Evolutionary conservation across 148 eudicot genomes (phyloP).

Genomic region (Linanthus parryae): DNA sequence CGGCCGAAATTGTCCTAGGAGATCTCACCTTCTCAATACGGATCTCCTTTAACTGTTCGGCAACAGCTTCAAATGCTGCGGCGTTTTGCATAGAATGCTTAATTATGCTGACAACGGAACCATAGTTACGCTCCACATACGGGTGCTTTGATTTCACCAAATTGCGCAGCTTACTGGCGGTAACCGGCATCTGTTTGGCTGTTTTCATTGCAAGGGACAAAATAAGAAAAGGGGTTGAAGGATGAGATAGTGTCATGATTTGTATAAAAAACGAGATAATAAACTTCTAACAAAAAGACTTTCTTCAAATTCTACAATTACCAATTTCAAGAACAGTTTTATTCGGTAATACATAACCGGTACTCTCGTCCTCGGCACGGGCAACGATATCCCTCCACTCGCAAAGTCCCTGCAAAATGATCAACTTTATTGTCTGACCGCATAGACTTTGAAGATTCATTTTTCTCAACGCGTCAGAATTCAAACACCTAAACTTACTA

Average conservation of each 20-base stretch:
- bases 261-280: no score
- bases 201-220: slow-evolving; percentile 16
- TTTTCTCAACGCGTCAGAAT: slow-evolving; percentile 5
- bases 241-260: no score
- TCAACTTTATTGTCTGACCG: no score
- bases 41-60: slow-evolving; percentile 51
- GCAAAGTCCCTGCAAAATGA: slow-evolving; percentile 75
- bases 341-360: slow-evolving; percentile 93
- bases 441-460: no score
- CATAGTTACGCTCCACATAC: slow-evolving; percentile 77
- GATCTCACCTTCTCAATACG: slow-evolving; percentile 42
- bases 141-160: slow-evolving; percentile 69
- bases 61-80: slow-evolving; percentile 65
- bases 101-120: slow-evolving; percentile 69
- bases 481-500: background rate
- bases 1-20: background rate
- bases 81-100: slow-evolving; percentile 72
- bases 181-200: slow-evolving; percentile 98
- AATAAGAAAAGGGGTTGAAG: background rate
- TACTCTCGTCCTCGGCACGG: slow-evolving; percentile 97
- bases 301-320: slow-evolving; percentile 15
- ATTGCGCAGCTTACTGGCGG: slow-evolving; percentile 55
- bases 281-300: no score
- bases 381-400: slow-evolving; percentile 94
- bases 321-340: slow-evolving; percentile 86